phyloP scores from a whole-genome alignment of 176 grass and related monocot species.

The Hordeum marinum region DNA sequence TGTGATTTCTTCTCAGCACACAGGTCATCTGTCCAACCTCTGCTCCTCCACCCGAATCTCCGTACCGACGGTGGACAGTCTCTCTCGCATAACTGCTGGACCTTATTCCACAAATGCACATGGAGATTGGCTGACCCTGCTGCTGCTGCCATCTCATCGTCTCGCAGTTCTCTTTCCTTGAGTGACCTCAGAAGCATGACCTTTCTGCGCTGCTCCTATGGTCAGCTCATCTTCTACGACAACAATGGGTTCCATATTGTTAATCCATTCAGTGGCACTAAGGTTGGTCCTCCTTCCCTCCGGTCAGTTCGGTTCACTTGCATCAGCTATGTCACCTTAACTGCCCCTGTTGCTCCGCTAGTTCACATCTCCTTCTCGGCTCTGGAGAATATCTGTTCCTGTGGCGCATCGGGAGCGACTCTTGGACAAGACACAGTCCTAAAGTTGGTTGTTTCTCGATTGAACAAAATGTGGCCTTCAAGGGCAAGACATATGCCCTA shows the following conservation, averaged over 20 bases:
- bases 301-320: neutral
- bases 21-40: neutral
- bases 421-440: neutral
- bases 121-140: neutral
- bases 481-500: neutral
- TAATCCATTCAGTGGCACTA: neutral
- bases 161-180: neutral
- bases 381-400: neutral
- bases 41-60: neutral
- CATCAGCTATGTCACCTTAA: neutral
- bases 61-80: neutral
- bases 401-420: neutral
- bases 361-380: neutral
- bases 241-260: neutral
- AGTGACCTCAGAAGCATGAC: neutral
- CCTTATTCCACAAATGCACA: neutral
- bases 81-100: neutral
- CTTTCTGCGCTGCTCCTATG: neutral
- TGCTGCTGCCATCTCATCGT: neutral
- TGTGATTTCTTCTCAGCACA: neutral
- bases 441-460: neutral
- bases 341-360: neutral
- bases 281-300: neutral
- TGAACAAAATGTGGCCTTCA: neutral
- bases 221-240: neutral